phyloP scores from a whole-genome alignment of 805 yeast genomes.

The Lipomyces spencermartinsiae region DNA sequence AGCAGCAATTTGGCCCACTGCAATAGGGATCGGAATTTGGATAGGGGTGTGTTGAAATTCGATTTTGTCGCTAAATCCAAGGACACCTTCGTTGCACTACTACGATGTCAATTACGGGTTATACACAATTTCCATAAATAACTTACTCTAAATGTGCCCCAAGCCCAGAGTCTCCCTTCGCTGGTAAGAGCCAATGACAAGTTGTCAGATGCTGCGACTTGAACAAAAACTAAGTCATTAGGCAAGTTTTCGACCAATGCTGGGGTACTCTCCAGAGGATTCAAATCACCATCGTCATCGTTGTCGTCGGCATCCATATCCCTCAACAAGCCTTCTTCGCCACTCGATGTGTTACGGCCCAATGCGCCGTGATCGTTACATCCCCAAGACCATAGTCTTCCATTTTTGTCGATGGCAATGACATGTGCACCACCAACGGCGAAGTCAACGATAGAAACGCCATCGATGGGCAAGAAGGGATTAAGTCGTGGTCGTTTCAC shows the following conservation, averaged over 20 bases:
- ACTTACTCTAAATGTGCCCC: constrained; percentile 81
- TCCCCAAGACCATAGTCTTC: constrained; percentile 98
- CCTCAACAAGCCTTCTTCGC: constrained; percentile 63
- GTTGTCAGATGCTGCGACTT: constrained; percentile 90
- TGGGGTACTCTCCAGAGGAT: constrained; percentile 90
- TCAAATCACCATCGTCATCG: constrained; percentile 81
- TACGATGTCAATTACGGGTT: not conserved
- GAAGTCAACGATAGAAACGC: constrained; percentile 77
- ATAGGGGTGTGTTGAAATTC: constrained; percentile 71
- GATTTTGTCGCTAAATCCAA: constrained; percentile 76
- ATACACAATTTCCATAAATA: not conserved
- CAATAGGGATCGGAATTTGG: constrained; percentile 63
- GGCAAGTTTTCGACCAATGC: constrained; percentile 67
- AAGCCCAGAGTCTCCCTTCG: constrained; percentile 89
- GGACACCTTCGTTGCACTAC: constrained; percentile 79
- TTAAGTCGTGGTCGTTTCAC: constrained; percentile 95
- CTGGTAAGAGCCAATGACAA: constrained; percentile 79
- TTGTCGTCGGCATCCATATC: constrained; percentile 72
- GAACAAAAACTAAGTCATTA: constrained; percentile 64
- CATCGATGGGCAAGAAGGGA: constrained; percentile 68
- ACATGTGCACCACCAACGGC: constrained; percentile 98
- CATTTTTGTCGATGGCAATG: constrained; percentile 76
- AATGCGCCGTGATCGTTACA: constrained; percentile 89
- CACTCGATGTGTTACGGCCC: constrained; percentile 76
- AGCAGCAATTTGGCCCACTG: constrained; percentile 81